Evolutionary conservation across 2,329 filamentous ascomycete species (phyloP).

Genomic region (Botrytis fabae): DNA sequence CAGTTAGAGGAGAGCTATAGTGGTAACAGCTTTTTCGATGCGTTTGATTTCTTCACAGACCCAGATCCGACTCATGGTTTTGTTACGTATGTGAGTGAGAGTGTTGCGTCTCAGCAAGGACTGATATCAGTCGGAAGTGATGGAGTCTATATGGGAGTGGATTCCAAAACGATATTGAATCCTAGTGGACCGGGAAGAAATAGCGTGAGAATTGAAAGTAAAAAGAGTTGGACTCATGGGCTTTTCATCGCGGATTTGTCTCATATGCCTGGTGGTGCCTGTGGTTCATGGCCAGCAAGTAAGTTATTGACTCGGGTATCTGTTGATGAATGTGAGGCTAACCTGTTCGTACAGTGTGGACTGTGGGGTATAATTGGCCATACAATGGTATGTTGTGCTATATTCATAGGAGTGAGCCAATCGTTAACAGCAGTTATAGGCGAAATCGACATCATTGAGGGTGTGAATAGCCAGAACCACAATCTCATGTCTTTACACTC

Average conservation of each 20-base stretch:
- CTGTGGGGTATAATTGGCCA: constrained; percentile 17
- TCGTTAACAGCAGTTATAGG: background rate
- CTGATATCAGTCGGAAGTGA: constrained; percentile 38
- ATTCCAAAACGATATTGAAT: constrained; percentile 55
- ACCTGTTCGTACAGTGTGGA: constrained; percentile 9
- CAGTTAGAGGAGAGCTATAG: background rate
- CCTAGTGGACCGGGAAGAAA: constrained; percentile 40
- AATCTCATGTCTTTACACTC: constrained; percentile 21
- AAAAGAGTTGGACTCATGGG: constrained; percentile 60
- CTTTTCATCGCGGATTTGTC: constrained; percentile 68
- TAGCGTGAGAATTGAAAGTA: constrained; percentile 67
- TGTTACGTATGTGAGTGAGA: constrained; percentile 31
- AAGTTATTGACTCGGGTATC: constrained; percentile 66
- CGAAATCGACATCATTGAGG: constrained; percentile 20
- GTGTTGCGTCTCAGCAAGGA: constrained; percentile 11
- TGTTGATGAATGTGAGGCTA: background rate
- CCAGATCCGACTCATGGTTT: constrained; percentile 20
- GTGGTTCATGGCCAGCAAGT: constrained; percentile 67
- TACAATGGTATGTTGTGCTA: constrained; percentile 21
- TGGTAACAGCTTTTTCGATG: background rate
- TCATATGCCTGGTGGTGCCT: constrained; percentile 68
- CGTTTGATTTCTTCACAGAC: constrained; percentile 12
- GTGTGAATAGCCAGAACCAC: background rate
- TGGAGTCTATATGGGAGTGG: constrained; percentile 66
- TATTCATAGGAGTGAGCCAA: accelerated